Evolutionary conservation across 108 stramenopile species (phyloP).

Genomic region (Cylindrotheca fusiformis): DNA sequence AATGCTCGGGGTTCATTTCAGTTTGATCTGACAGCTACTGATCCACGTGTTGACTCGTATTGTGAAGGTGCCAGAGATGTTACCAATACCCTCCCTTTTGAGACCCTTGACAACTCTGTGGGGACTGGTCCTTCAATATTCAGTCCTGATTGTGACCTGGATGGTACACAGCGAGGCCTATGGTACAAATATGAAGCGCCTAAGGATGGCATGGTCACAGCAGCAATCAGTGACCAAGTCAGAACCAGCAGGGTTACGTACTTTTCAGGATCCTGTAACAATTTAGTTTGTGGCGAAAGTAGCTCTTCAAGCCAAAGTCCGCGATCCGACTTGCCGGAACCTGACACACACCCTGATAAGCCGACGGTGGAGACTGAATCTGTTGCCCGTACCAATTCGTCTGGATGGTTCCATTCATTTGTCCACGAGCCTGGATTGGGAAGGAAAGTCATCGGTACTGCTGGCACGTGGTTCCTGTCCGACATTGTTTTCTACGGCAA

Average conservation of each 20-base stretch:
- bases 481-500: conserved; percentile 90
- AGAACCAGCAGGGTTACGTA: background rate
- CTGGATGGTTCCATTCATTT: conserved; percentile 38
- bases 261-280: background rate
- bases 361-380: conserved; percentile 40
- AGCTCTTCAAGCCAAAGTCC: background rate
- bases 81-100: background rate
- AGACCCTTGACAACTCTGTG: background rate
- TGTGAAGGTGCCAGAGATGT: background rate
- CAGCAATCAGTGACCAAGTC: background rate
- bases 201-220: background rate
- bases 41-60: background rate
- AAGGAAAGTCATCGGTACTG: conserved; percentile 71
- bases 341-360: conserved; percentile 36
- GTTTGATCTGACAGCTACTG: background rate
- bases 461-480: conserved; percentile 84
- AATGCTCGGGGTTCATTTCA: background rate
- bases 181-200: background rate
- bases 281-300: background rate
- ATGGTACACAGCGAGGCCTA: background rate
- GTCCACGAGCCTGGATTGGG: conserved; percentile 53
- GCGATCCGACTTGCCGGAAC: no score
- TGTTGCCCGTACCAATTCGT: no score
- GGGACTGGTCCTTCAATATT: background rate
- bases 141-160: background rate